Conservation (phyloP, 2,329 filamentous ascomycete genomes). For the Neurospora crassa region DNA sequence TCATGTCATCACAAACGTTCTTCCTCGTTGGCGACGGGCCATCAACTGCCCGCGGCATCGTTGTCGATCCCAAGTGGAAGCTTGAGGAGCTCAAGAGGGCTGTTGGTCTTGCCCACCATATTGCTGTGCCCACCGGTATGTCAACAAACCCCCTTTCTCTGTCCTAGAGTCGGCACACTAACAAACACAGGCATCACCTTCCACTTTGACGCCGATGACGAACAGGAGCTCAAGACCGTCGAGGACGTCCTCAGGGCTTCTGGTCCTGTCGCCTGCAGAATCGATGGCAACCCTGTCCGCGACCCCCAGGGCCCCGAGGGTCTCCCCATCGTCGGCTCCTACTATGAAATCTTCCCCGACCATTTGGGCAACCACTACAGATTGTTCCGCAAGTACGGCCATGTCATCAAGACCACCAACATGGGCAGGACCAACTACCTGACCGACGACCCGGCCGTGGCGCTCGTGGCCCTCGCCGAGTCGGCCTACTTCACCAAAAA, state of each 20-base stretch:
- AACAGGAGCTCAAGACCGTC: constrained; percentile 22
- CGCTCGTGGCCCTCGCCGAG: constrained; percentile 37
- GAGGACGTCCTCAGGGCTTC: constrained; percentile 26
- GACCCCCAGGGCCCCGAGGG: constrained; percentile 40
- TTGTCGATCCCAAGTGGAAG: constrained; percentile 18
- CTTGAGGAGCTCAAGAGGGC: constrained; percentile 25
- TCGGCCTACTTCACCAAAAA: constrained; percentile 44
- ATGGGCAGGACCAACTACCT: constrained; percentile 40
- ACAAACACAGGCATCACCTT: neutral
- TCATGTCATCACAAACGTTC: constrained; percentile 25
- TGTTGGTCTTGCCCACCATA: constrained; percentile 15
- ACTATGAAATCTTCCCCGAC: constrained; percentile 46
- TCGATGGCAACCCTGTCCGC: constrained; percentile 39
- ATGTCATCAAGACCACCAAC: constrained; percentile 40
- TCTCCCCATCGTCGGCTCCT: constrained; percentile 41
- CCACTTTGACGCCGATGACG: constrained; percentile 25
- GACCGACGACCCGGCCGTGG: constrained; percentile 39
- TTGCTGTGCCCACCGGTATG: constrained; percentile 35
- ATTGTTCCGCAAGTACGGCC: constrained; percentile 41
- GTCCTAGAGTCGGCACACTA: neutral
- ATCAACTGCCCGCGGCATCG: constrained; percentile 27
- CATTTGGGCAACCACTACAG: constrained; percentile 40
- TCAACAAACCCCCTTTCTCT: constrained; percentile 22
- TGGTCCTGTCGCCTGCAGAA: constrained; percentile 30
- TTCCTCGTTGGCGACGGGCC: constrained; percentile 31